Percentiles rank a stretch among this genome's conserved stretches.
Evolutionary conservation across 768 basidiomycete species (phyloP).

Genomic region (Daedaleopsis sinensis): DNA sequence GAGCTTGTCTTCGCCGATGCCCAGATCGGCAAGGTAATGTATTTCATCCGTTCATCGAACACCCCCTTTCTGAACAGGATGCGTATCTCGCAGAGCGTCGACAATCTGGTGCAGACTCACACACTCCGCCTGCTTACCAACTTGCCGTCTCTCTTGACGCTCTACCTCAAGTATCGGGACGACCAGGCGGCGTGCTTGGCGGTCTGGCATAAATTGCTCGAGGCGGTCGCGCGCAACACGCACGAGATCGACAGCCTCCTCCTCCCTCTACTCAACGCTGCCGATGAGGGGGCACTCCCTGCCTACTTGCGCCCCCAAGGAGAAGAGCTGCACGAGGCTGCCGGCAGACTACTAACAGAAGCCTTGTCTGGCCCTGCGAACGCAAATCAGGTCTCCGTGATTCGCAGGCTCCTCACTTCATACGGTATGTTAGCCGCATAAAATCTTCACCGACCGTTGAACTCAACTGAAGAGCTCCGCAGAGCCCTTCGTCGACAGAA

Average conservation of each 20-base stretch:
- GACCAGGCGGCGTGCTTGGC: constrained; percentile 32
- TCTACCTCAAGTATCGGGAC: constrained; percentile 51
- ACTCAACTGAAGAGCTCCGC: background rate
- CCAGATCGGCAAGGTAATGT: constrained; percentile 44
- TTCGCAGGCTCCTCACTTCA: constrained; percentile 42
- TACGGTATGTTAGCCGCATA: constrained; percentile 40
- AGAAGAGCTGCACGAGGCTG: constrained; percentile 48
- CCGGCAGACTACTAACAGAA: constrained; percentile 43
- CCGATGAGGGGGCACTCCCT: constrained; percentile 43
- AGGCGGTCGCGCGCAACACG: constrained; percentile 39
- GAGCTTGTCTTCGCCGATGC: constrained; percentile 49
- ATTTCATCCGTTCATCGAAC: constrained; percentile 9
- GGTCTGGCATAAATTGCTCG: constrained; percentile 56
- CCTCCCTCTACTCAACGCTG: constrained; percentile 44
- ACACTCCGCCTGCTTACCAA: constrained; percentile 42
- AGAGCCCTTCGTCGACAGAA: constrained; percentile 34
- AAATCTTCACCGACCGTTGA: background rate
- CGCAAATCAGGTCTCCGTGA: constrained; percentile 33
- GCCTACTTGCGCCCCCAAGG: constrained; percentile 46
- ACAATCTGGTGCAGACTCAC: constrained; percentile 44
- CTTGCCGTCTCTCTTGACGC: constrained; percentile 48
- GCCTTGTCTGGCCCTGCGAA: constrained; percentile 34
- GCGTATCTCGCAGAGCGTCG: constrained; percentile 43
- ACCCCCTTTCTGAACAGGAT: background rate
- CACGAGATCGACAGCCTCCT: constrained; percentile 36